Conservation (phyloP, 192 early-diverging fungal species). For the Umbelopsis sp. region DNA sequence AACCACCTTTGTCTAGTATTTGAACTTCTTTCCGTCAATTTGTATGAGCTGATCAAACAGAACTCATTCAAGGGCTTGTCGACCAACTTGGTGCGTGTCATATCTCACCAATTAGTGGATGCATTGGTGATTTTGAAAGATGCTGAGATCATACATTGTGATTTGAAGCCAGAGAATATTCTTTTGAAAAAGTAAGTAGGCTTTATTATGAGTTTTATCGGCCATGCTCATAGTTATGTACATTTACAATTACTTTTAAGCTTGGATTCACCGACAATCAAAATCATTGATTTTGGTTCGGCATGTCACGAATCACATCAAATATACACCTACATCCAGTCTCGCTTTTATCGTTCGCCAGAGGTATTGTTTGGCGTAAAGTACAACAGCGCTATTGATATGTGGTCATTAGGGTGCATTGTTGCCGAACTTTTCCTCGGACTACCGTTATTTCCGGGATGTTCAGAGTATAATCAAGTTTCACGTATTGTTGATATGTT, state of each 20-base stretch:
- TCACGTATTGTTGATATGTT: slow-evolving; percentile 90
- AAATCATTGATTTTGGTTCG: slow-evolving; percentile 99
- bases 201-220: background rate
- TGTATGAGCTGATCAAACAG: slow-evolving; percentile 97
- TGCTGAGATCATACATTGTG: slow-evolving; percentile 95
- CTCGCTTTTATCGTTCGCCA: slow-evolving; percentile 94
- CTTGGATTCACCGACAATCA: slow-evolving; percentile 88
- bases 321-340: slow-evolving; percentile 97
- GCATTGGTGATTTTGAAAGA: slow-evolving; percentile 82
- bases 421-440: slow-evolving; percentile 93
- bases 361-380: slow-evolving; percentile 93
- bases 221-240: background rate
- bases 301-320: slow-evolving; percentile 94
- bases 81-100: slow-evolving; percentile 90
- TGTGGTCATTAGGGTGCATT: slow-evolving; percentile 99
- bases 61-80: slow-evolving; percentile 93
- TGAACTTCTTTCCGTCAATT: slow-evolving; percentile 93
- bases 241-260: slow-evolving; percentile 39
- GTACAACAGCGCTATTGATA: slow-evolving; percentile 93
- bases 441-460: slow-evolving; percentile 91
- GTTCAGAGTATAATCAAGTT: slow-evolving; percentile 95
- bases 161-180: slow-evolving; percentile 98
- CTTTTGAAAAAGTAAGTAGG: slow-evolving; percentile 74
- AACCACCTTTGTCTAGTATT: slow-evolving; percentile 95
- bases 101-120: slow-evolving; percentile 94